Percentiles rank a stretch among this genome's conserved stretches.
phyloP scores from a whole-genome alignment of 495 filamentous ascomycete species.

The Podospora tetraspora region DNA sequence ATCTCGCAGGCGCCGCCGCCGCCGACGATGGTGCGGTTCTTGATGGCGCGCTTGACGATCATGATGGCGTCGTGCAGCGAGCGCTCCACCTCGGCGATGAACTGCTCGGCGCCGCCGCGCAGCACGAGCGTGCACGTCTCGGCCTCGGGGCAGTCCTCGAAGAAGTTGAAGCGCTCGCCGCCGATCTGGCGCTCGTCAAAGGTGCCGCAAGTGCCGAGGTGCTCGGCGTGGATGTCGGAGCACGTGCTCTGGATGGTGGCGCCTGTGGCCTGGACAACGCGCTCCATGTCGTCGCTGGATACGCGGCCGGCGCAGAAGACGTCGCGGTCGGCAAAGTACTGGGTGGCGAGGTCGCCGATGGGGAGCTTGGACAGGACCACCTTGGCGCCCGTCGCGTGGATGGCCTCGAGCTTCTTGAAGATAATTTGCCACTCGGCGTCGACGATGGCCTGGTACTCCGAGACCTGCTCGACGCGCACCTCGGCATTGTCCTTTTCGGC shows the following conservation, averaged over 20 bases:
- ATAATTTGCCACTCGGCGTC: conserved; percentile 99
- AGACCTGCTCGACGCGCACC: conserved; percentile 95
- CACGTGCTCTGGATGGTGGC: conserved; percentile 92
- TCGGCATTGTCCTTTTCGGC: conserved; percentile 99
- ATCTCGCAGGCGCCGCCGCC: conserved; percentile 95
- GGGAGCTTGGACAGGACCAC: conserved; percentile 95
- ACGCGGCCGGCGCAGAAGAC: conserved; percentile 98
- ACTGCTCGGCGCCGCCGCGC: conserved; percentile 94
- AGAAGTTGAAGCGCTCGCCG: conserved; percentile 96
- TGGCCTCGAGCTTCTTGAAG: conserved; percentile 94
- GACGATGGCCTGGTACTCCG: conserved; percentile 98
- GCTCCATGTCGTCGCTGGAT: conserved; percentile 87
- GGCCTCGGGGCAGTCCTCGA: conserved; percentile 88
- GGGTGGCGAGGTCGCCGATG: conserved; percentile 94
- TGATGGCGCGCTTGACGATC: conserved; percentile 96
- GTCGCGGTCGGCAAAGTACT: conserved; percentile 97
- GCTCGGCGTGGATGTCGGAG: conserved; percentile 84
- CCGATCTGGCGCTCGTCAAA: conserved; percentile 98
- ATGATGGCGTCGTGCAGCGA: conserved; percentile 98
- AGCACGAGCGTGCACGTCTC: conserved; percentile 96
- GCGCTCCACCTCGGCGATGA: conserved; percentile 97
- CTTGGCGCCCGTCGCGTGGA: conserved; percentile 89
- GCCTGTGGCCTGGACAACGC: conserved; percentile 90
- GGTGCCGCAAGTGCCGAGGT: conserved; percentile 81
- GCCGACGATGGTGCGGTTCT: conserved; percentile 88